Percentiles rank a stretch among this genome's conserved stretches.
phyloP scores from a whole-genome alignment of 305 asterid genomes.

The Solanum hybrid region DNA sequence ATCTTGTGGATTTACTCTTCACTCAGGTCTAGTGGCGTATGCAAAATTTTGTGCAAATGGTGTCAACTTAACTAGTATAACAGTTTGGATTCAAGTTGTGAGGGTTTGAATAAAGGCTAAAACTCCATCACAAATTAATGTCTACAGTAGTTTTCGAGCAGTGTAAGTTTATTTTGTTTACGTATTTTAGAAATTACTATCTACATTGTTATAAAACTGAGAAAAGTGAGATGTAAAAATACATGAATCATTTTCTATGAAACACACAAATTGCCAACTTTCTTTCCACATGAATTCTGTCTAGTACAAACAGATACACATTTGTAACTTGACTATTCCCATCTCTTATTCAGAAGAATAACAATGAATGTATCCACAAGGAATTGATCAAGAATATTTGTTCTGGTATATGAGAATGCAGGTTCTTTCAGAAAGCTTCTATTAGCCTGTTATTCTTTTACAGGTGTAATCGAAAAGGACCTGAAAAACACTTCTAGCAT shows the following conservation, averaged over 20 bases:
- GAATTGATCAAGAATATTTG: neutral
- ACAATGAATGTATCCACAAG: neutral
- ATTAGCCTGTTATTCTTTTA: constrained; percentile 43
- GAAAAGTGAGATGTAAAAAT: neutral
- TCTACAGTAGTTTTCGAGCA: neutral
- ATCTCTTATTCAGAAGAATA: neutral
- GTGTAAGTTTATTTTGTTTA: neutral
- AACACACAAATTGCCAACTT: neutral
- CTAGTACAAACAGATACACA: neutral
- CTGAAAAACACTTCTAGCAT: constrained; percentile 64
- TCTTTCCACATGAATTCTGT: neutral
- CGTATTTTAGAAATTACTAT: neutral
- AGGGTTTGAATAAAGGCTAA: neutral
- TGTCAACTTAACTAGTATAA: neutral
- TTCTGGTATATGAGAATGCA: neutral
- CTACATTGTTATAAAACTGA: neutral
- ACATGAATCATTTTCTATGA: neutral
- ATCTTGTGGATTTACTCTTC: neutral
- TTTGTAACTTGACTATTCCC: neutral
- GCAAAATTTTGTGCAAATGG: neutral
- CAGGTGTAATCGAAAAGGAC: constrained; percentile 73
- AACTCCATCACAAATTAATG: neutral
- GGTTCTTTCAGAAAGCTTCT: neutral
- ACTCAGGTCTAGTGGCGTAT: neutral
- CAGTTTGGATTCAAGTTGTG: neutral